Evolutionary conservation across 176 grass and related monocot species (phyloP), one percentile per base, ranked within the genome.

Genomic region (Stipa capillata): DNA sequence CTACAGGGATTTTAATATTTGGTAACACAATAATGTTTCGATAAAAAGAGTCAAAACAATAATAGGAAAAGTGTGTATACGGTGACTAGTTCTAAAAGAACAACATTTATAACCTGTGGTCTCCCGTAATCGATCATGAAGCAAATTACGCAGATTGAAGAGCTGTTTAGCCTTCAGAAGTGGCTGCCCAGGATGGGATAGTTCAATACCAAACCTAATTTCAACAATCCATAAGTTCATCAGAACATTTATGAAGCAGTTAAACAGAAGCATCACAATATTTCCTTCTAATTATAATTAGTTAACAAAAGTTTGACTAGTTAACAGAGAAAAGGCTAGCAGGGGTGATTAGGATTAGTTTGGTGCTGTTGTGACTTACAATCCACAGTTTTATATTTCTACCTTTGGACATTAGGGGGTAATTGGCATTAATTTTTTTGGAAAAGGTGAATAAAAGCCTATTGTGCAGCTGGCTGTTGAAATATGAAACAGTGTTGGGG

Each of bases 161-260:
- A 97, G 82, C 45, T 79, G 95, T 36, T 97, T 97, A 62, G 80
- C 95, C 75, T 85, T 94, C 78, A 97, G 75, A 72, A 97, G 50
- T 21, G 94, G 94, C 64, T 94, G 94, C 33, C 92, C 89, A 69
- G 89, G 89, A 82, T 97, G 73, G 15, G 80, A 92, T 49, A 97
- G 61, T 64, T 83, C 7, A 13, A 97, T 88, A 41, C 35, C 2
- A 75, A 91, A 84, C 80, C 94, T 97, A 78, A 32, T 78, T 84
- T 91, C 50, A 83, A 60, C 13, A 88, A 59, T 32, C 13, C 14
- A n/a, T 84, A 79, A 67, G 4, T 81, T 71, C 15, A 57, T 66
- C 41, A 81, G 15, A 40, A 68, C 21, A 79, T 65, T 12, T 73
- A 78, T 57, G 63, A 77, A 83, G 39, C 52, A 76, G 42, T 37